Evolutionary conservation across 2,329 filamentous ascomycete species (phyloP).

Genomic region (Diaporthe longicolla): DNA sequence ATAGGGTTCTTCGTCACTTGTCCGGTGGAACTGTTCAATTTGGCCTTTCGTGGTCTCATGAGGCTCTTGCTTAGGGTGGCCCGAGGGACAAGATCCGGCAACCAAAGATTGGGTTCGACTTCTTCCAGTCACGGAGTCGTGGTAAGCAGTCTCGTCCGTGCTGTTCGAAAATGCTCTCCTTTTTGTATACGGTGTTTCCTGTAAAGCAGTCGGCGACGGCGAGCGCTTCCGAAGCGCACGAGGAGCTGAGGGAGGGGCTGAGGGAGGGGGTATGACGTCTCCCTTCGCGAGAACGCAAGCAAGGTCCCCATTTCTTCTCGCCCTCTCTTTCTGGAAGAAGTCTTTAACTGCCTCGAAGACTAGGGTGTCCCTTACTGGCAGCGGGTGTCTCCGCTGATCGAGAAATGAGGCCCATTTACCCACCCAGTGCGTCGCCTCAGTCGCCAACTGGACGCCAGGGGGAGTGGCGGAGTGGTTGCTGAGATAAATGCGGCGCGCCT

Average conservation of each 20-base stretch:
- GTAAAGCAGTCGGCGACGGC: not conserved
- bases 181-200: conserved; percentile 19
- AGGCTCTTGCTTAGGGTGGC: not conserved
- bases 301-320: not conserved
- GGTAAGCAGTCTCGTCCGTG: not conserved
- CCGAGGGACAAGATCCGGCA: too few relatives aligned
- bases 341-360: not conserved
- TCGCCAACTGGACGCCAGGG: not conserved
- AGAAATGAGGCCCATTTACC: conserved; percentile 10
- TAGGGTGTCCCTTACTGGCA: not conserved
- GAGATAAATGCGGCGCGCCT: not conserved
- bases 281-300: conserved; percentile 6
- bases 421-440: conserved; percentile 9
- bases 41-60: not conserved
- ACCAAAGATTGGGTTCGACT: too few relatives aligned
- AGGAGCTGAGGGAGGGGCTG: conserved; percentile 2
- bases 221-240: conserved; percentile 35
- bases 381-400: not conserved
- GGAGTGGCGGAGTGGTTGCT: too few relatives aligned
- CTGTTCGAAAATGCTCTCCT: not conserved
- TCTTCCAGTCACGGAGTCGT: too few relatives aligned
- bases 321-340: conserved; percentile 13
- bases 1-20: not conserved
- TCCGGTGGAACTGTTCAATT: not conserved
- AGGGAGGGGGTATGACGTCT: too few relatives aligned